Conservation (phyloP, 306 rosid genomes). For the Sicyos edulis region DNA sequence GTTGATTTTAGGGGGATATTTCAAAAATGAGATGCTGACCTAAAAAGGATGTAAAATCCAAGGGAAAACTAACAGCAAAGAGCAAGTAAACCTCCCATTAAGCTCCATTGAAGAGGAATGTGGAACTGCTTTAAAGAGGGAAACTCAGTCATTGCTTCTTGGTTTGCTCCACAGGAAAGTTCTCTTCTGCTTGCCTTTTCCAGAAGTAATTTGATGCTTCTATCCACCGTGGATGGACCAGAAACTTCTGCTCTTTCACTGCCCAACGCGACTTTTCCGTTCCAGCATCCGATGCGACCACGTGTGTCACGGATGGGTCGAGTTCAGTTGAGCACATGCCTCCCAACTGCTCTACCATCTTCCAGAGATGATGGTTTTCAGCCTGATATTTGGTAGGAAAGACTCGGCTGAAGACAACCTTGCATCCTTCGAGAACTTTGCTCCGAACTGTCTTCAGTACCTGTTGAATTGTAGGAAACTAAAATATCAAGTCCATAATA, state of each 20-base stretch:
- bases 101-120: not conserved
- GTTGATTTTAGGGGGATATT: not conserved
- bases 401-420: slow-evolving; percentile 61
- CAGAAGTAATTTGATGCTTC: slow-evolving; percentile 80
- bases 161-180: slow-evolving; percentile 28
- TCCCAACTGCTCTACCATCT: slow-evolving; percentile 79
- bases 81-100: not conserved
- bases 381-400: slow-evolving; percentile 38
- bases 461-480: slow-evolving; percentile 12
- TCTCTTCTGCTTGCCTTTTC: slow-evolving; percentile 67
- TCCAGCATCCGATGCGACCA: slow-evolving; percentile 63
- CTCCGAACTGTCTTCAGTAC: slow-evolving; percentile 43
- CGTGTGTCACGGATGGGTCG: slow-evolving; percentile 64
- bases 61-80: not conserved
- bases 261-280: slow-evolving; percentile 87
- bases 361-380: slow-evolving; percentile 47
- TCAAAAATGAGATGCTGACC: not conserved
- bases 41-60: not conserved
- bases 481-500: not conserved
- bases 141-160: slow-evolving; percentile 16
- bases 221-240: slow-evolving; percentile 82
- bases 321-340: slow-evolving; percentile 58
- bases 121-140: not conserved
- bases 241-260: slow-evolving; percentile 49
- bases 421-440: slow-evolving; percentile 54